Conservation (phyloP, 768 basidiomycete genomes). For the Fomitopsis pulvina region DNA sequence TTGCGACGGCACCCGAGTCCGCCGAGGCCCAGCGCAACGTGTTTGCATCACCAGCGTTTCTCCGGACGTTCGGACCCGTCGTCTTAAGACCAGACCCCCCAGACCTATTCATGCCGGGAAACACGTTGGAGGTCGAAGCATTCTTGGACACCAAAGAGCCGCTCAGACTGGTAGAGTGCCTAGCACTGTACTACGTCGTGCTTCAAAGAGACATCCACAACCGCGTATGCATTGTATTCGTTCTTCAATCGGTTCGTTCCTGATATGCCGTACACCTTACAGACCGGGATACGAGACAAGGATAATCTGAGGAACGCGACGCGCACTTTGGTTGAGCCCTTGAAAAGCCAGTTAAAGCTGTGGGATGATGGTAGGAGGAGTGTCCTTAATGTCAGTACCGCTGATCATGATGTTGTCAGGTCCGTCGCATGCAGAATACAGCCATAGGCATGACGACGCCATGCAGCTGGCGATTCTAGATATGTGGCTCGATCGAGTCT, state of each 20-base stretch:
- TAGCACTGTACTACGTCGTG: constrained; percentile 65
- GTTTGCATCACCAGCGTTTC: constrained; percentile 49
- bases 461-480: constrained; percentile 13
- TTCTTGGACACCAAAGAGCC: constrained; percentile 53
- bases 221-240: constrained; percentile 30
- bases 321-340: constrained; percentile 12
- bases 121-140: constrained; percentile 25
- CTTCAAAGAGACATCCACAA: constrained; percentile 53
- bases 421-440: background rate
- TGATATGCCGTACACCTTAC: background rate
- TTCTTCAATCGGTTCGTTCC: background rate
- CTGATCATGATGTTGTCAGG: background rate
- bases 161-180: constrained; percentile 54
- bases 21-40: constrained; percentile 24
- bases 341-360: constrained; percentile 7
- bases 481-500: constrained; percentile 16
- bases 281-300: constrained; percentile 26
- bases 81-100: constrained; percentile 53
- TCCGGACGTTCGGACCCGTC: constrained; percentile 52
- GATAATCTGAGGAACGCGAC: constrained; percentile 10
- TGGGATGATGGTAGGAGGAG: constrained; percentile 14
- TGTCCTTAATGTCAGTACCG: background rate
- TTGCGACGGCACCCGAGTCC: constrained; percentile 22
- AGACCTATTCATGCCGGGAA: constrained; percentile 35
- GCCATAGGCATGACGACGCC: background rate